Evolutionary conservation across 768 basidiomycete species (phyloP), one percentile per base, ranked within the genome.

Genomic region (Neoboletus magnificus): DNA sequence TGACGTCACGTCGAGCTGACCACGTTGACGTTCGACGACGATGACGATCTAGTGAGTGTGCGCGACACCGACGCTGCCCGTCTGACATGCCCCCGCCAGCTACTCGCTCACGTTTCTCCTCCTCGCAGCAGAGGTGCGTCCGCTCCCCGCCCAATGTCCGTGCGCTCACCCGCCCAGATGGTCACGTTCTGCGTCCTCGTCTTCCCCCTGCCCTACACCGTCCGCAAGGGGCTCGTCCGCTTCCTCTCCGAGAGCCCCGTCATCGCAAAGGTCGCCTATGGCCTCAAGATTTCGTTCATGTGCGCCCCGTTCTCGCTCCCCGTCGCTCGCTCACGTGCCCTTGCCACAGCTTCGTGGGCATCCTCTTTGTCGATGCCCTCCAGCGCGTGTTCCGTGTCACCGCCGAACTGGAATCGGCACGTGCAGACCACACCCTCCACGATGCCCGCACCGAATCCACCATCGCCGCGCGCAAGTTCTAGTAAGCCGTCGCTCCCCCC

Each of bases 261-360:
- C 55, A 76, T 94, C 51, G 92, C 90, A 20, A 95, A 94, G 64
- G 61, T 96, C 55, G 91, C 93, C 8, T 97, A 97, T 68, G 93
- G 78, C 22, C 79, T 97, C 66, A 96, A 96, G 71, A 96, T 97
- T 57, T 87, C 91, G 10, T 97, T 96, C 79, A 94, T 97, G 90
- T 91, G 54, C 43, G 83, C 72, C 48, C 72, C 23, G n/a, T 39
- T n/a, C 18, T 13, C 0, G 3, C 20, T 32, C 15, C 18, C 60
- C 30, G 11, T 39, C 32, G n/a, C 32, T 33, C 23, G n/a, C 46
- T 55, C 37, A 55, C 23, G 51, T 43, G 35, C 45, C 13, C 18
- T 11, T 23, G 9, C 7, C n/a, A 1, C 50, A 87, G 90, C 59
- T 94, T 95, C 65, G 84, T 97, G 2, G 90, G 76, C 1, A 81